Evolutionary conservation across 2,329 filamentous ascomycete species (phyloP).

Genomic region (Penicillium sp.): DNA sequence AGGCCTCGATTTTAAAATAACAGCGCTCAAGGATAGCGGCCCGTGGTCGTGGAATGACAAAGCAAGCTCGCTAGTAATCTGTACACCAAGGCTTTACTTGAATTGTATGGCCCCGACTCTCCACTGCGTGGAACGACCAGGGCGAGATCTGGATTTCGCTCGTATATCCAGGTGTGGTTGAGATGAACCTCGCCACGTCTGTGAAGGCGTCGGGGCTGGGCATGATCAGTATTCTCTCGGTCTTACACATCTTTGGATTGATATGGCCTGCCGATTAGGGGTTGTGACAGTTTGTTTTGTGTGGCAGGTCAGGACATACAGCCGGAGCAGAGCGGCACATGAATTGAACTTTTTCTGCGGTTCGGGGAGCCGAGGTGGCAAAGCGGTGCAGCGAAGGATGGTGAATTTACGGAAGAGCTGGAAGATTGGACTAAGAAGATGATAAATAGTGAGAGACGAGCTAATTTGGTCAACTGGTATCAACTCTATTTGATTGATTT

Average conservation of each 20-base stretch:
- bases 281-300: too few species aligned
- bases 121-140: not conserved
- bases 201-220: not conserved
- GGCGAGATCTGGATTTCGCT: not conserved
- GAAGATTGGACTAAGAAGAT: not conserved
- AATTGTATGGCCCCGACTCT: conserved; percentile 28
- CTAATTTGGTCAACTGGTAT: too few species aligned
- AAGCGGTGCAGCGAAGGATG: not conserved
- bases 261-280: too few species aligned
- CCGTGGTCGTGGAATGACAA: conserved; percentile 47
- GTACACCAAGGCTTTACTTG: conserved; percentile 39
- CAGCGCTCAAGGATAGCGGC: conserved; percentile 23
- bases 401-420: not conserved
- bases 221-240: too few species aligned
- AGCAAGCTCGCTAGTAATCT: conserved; percentile 49
- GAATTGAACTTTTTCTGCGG: not conserved
- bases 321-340: not conserved
- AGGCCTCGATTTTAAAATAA: conserved; percentile 17
- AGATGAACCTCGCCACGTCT: not conserved
- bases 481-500: too few species aligned
- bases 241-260: too few species aligned
- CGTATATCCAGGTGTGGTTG: not conserved
- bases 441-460: not conserved
- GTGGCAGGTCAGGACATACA: not conserved
- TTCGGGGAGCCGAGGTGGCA: not conserved